A percentile compares a stretch with the other conserved stretches of the same genome.
Evolutionary conservation across 2,329 filamentous ascomycete species (phyloP).

Genomic region (Nothophaeocryptopus gaeumannii): DNA sequence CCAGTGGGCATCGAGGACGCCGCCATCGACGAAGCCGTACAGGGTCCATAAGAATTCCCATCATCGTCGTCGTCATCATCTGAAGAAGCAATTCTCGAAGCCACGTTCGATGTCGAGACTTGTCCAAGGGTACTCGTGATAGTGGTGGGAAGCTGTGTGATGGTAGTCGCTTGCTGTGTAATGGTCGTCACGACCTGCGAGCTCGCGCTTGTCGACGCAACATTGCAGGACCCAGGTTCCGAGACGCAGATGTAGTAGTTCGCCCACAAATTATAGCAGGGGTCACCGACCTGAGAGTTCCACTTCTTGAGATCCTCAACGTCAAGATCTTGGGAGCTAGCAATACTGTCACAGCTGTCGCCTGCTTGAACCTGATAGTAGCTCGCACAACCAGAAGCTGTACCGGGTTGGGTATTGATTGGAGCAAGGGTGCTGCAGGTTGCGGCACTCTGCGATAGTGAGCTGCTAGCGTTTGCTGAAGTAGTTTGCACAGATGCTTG

Average conservation of each 20-base stretch:
- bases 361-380: background rate
- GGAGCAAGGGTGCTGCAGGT: background rate
- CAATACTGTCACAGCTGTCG: constrained; percentile 2
- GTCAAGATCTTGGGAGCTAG: background rate
- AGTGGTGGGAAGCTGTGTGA: too few relatives aligned
- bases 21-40: too few relatives aligned
- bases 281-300: constrained; percentile 1
- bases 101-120: background rate
- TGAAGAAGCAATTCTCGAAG: background rate
- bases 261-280: constrained; percentile 2
- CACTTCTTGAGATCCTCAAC: background rate
- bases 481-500: too few relatives aligned
- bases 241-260: constrained; percentile 1
- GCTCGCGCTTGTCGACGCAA: too few relatives aligned
- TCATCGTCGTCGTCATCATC: background rate
- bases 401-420: background rate
- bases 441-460: too few relatives aligned
- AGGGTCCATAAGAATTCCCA: background rate
- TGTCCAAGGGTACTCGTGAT: too few relatives aligned
- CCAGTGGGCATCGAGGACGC: too few relatives aligned
- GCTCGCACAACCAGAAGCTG: background rate
- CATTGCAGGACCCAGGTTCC: background rate
- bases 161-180: too few relatives aligned
- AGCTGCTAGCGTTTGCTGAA: too few relatives aligned
- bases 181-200: too few relatives aligned